Evolutionary conservation across 2,329 filamentous ascomycete genomes (phyloP), one percentile per base, ranked within the genome.

Genomic region (Samsoniella hepiali): DNA sequence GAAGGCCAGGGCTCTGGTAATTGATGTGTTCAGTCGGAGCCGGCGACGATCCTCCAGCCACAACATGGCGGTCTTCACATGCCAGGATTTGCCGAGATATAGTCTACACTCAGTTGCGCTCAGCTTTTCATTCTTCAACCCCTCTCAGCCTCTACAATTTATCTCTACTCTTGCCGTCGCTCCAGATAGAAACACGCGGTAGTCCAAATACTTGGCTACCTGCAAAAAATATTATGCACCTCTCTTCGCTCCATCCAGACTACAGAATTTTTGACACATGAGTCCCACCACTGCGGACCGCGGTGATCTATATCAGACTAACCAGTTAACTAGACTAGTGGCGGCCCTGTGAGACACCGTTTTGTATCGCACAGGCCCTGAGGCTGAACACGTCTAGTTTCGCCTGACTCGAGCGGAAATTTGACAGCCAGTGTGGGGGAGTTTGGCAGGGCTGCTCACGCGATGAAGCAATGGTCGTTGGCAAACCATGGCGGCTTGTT

Each of bases 261-360:
- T 45, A 22, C 42, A 45, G 31, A 51, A 22, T 34, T 34, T 34
- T 22, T 11, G 31, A 51, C 49, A 51, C 49, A 51, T n/a, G 17
- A 51, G 49, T 51, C 17, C 49, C 49, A 34, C 50, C n/a, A 22
- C 17, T 38, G 50, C 50, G 50, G 50, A 36, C 50, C 50, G 50
- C 50, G 50, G 9, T 54, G 49, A 51, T 51, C 31, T 54, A 38
- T 54, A 54, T 54, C 50, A 54, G 50, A 54, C 50, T 54, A 54
- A 54, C 32, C 47, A 17, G 42, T 17, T 5, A 45, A 54, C 50
- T 54, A 36, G n/a, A 54, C 50, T 54, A 15, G 50, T 53, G 50
- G 50, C 32, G 50, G 34, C 42, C 42, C 42, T 45, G 42, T 15
- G 42, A 8, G 15, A 36, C 31, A 17, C 50, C n/a, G 50, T 54